Conservation (phyloP, 139 green algal genomes). For the Coelastrella sp. region DNA sequence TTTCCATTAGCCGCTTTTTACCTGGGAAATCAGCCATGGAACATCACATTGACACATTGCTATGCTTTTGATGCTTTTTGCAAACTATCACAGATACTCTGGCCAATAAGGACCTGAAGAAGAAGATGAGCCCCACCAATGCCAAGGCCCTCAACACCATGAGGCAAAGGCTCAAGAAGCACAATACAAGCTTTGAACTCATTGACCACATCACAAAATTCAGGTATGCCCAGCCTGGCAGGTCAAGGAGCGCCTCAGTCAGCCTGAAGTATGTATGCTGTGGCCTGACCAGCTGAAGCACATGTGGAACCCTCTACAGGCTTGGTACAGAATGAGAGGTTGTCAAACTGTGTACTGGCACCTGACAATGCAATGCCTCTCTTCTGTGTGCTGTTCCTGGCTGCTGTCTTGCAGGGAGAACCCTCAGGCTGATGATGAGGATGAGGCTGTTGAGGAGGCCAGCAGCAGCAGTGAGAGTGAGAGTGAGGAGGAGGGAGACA, state of each 20-base stretch:
- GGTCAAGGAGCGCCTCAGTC: not conserved
- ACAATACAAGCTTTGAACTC: slow-evolving; percentile 74
- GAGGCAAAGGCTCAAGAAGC: slow-evolving; percentile 98
- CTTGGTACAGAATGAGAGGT: no score
- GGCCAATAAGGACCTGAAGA: slow-evolving; percentile 88
- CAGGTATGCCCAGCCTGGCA: not conserved
- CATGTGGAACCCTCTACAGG: no score
- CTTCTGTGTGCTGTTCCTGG: no score
- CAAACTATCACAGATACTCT: slow-evolving; percentile 56
- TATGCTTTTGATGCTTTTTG: not conserved
- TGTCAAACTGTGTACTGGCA: no score
- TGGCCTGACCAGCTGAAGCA: no score
- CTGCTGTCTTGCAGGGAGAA: slow-evolving; percentile 27
- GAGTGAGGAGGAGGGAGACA: slow-evolving; percentile 57
- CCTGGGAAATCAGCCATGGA: no score
- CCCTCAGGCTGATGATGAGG: slow-evolving; percentile 63
- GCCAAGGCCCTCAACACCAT: slow-evolving; percentile 96
- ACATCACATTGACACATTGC: not conserved
- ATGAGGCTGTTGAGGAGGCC: slow-evolving; percentile 64
- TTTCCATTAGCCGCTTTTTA: no score
- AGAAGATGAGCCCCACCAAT: slow-evolving; percentile 97
- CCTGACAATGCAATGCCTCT: no score
- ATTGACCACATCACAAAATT: slow-evolving; percentile 69
- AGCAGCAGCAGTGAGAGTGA: slow-evolving; percentile 56
- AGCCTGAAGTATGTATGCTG: no score